Percentiles rank a stretch among this genome's conserved stretches.
phyloP scores from a whole-genome alignment of 2,329 filamentous ascomycete genomes.

The Cercospora berteroae region DNA sequence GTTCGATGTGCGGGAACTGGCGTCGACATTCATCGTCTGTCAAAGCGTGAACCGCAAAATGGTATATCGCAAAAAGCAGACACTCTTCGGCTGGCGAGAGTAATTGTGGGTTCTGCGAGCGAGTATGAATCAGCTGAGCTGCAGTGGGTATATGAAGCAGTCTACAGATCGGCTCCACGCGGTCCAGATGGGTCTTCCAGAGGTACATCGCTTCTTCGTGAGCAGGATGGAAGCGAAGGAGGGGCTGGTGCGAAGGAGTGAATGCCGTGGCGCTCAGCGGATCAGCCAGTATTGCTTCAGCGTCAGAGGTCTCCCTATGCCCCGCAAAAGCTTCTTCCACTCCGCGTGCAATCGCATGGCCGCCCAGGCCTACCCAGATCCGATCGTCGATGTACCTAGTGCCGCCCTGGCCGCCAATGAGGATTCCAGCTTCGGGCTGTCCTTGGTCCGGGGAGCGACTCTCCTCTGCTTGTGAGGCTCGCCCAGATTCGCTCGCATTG shows the following conservation, averaged over 20 bases:
- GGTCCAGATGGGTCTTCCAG: slow-evolving; percentile 63
- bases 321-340: slow-evolving; percentile 21
- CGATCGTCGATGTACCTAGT: slow-evolving; percentile 43
- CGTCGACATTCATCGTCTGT: slow-evolving; percentile 46
- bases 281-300: slow-evolving; percentile 14
- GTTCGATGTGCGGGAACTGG: slow-evolving; percentile 48
- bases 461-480: background rate
- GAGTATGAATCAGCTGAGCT: slow-evolving; percentile 54
- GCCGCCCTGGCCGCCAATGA: slow-evolving; percentile 33
- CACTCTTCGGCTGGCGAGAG: slow-evolving; percentile 58
- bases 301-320: slow-evolving; percentile 30
- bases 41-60: slow-evolving; percentile 54
- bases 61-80: slow-evolving; percentile 60
- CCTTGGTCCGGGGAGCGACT: background rate
- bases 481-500: background rate
- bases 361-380: slow-evolving; percentile 21
- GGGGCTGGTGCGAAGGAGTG: slow-evolving; percentile 13
- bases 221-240: slow-evolving; percentile 49
- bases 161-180: slow-evolving; percentile 68
- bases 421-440: slow-evolving; percentile 10
- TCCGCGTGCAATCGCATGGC: slow-evolving; percentile 23
- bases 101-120: slow-evolving; percentile 45
- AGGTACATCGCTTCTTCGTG: slow-evolving; percentile 53
- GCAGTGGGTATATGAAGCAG: slow-evolving; percentile 62
- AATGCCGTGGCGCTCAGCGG: slow-evolving; percentile 25